phyloP scores from a whole-genome alignment of 768 basidiomycete species.

The Rossbeevera mucosa region DNA sequence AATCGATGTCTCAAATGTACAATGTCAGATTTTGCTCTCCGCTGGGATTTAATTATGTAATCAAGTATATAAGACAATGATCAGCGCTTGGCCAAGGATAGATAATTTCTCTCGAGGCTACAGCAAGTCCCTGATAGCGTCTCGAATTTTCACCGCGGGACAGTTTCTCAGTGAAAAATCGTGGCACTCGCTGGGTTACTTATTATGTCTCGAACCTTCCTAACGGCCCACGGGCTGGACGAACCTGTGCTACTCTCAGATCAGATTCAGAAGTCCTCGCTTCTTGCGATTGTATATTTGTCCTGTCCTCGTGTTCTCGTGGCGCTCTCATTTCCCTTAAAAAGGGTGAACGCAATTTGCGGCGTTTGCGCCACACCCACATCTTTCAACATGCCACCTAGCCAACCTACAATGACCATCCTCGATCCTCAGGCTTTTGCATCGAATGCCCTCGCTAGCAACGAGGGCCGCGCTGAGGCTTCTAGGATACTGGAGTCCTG shows the following conservation, averaged over 20 bases:
- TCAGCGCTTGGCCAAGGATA: too few species aligned
- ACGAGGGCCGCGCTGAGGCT: conserved; percentile 17
- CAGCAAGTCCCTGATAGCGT: not conserved
- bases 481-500: conserved; percentile 19
- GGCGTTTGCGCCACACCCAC: not conserved
- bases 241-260: not conserved
- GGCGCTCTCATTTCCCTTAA: not conserved
- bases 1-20: too few species aligned
- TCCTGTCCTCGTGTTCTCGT: not conserved
- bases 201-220: not conserved
- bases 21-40: too few species aligned
- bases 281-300: not conserved
- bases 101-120: too few species aligned
- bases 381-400: not conserved
- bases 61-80: too few species aligned
- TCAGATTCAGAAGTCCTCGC: conserved; percentile 7
- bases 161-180: not conserved
- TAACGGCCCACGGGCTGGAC: not conserved
- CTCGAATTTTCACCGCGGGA: not conserved
- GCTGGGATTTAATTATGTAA: too few species aligned
- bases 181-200: not conserved
- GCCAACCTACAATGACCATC: not conserved
- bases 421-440: conserved; percentile 19
- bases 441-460: conserved; percentile 13
- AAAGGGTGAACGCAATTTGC: not conserved